phyloP scores from a whole-genome alignment of 495 filamentous ascomycete genomes.

The Chaetomidium leptoderma region DNA sequence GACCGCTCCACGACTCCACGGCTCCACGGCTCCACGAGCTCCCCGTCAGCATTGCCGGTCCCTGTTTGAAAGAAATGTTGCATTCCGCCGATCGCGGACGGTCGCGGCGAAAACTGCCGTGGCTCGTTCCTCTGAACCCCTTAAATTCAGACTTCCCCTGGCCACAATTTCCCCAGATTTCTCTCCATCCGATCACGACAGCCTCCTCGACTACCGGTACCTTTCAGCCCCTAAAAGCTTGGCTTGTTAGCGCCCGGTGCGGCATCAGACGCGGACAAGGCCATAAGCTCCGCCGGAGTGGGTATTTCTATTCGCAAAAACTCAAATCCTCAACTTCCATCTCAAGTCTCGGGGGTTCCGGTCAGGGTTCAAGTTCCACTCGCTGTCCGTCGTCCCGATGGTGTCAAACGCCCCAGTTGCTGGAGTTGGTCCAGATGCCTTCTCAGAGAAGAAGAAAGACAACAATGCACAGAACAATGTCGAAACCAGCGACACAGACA shows the following conservation, averaged over 20 bases:
- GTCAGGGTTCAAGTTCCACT: too few relatives aligned
- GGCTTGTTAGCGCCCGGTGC: slow-evolving; percentile 3
- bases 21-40: slow-evolving; percentile 3
- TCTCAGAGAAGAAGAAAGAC: slow-evolving; percentile 5
- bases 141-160: neutral
- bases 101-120: neutral
- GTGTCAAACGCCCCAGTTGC: slow-evolving; percentile 7
- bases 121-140: neutral
- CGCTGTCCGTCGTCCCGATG: neutral
- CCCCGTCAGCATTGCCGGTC: too few relatives aligned
- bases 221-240: slow-evolving; percentile 6
- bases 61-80: neutral
- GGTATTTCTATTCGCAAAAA: neutral
- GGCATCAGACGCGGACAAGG: slow-evolving; percentile 3
- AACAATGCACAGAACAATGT: neutral
- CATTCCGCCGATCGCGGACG: slow-evolving; percentile 11
- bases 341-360: too few relatives aligned
- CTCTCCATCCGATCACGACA: neutral
- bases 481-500: neutral
- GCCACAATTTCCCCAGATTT: slow-evolving; percentile 5
- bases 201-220: neutral
- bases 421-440: neutral
- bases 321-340: slow-evolving; percentile 2
- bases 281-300: neutral
- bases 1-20: slow-evolving; percentile 4